These are phyloP conservation scores for Citrus unshiu DNA, from an alignment of 345 rosid genomes.

Conservation along the genomic window DNA sequence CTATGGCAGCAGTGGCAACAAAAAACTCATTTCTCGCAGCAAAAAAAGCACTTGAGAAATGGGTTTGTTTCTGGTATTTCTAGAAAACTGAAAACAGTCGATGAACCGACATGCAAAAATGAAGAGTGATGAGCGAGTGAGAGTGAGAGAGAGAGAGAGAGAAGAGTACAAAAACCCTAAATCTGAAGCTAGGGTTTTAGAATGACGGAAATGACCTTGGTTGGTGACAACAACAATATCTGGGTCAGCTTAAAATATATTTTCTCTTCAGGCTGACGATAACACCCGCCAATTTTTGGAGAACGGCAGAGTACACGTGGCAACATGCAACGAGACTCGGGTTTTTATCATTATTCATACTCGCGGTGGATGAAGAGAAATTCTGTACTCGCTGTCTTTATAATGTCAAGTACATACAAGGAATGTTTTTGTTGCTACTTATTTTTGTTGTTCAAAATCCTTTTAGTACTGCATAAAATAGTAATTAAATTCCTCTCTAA, in stretches of 20 bases:
- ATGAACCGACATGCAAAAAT: conserved; percentile 8
- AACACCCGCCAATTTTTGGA: conserved; percentile 41
- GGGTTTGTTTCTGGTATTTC: not conserved
- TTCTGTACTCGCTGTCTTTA: not conserved
- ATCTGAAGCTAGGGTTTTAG: not conserved
- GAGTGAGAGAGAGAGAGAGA: not conserved
- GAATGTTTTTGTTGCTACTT: not conserved
- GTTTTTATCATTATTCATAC: not conserved
- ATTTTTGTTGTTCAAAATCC: not conserved
- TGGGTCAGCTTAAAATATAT: not conserved
- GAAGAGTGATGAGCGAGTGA: not conserved
- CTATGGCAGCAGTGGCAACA: not conserved
- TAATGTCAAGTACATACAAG: not conserved
- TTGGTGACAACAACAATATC: not conserved
- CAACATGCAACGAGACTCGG: conserved; percentile 21
- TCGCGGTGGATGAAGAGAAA: not conserved
- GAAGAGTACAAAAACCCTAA: conserved; percentile 5
- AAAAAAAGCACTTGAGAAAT: not conserved
- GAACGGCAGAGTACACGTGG: conserved; percentile 30
- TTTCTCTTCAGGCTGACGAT: not conserved
- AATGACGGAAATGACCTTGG: conserved; percentile 24
- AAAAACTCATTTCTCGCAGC: not conserved
- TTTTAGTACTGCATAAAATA: no score
- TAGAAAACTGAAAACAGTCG: not conserved
- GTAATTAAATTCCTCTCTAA: no score